Conservation (phyloP, 768 basidiomycete species). For the Epithele typhae region DNA sequence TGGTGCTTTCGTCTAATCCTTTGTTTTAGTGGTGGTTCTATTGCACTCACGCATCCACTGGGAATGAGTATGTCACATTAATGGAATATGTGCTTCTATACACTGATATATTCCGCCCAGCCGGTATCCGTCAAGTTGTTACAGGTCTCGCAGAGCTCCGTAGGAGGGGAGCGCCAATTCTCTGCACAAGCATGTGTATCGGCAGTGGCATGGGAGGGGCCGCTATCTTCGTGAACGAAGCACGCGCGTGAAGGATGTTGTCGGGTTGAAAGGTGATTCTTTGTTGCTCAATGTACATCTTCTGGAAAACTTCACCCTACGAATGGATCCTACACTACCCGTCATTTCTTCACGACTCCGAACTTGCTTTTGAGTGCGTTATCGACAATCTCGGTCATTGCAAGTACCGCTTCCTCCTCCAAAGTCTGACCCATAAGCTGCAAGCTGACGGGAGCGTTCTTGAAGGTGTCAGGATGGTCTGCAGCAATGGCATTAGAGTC, state of each 20-base stretch:
- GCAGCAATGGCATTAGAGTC: background rate
- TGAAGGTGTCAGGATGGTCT: conserved; percentile 54
- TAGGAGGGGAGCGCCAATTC: conserved; percentile 58
- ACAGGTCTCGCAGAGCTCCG: conserved; percentile 84
- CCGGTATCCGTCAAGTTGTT: conserved; percentile 82
- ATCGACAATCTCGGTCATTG: conserved; percentile 64
- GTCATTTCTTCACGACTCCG: background rate
- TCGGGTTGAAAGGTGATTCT: background rate
- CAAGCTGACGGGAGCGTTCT: conserved; percentile 55
- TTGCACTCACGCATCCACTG: conserved; percentile 77
- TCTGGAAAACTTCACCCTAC: too few species aligned
- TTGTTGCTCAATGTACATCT: too few species aligned
- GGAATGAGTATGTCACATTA: conserved; percentile 64
- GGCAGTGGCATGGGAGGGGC: conserved; percentile 92
- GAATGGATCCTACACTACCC: too few species aligned
- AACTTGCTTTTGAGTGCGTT: conserved; percentile 36
- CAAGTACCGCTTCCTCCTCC: conserved; percentile 74
- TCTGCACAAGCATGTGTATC: conserved; percentile 80
- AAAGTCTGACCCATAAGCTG: conserved; percentile 66
- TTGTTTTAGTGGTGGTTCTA: conserved; percentile 72
- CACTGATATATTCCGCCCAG: conserved; percentile 30
- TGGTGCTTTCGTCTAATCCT: background rate
- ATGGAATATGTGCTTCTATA: background rate
- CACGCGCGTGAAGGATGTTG: background rate
- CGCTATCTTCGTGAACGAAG: conserved; percentile 73